phyloP scores from a whole-genome alignment of 345 rosid species.

The Arabidopsis arenosa region DNA sequence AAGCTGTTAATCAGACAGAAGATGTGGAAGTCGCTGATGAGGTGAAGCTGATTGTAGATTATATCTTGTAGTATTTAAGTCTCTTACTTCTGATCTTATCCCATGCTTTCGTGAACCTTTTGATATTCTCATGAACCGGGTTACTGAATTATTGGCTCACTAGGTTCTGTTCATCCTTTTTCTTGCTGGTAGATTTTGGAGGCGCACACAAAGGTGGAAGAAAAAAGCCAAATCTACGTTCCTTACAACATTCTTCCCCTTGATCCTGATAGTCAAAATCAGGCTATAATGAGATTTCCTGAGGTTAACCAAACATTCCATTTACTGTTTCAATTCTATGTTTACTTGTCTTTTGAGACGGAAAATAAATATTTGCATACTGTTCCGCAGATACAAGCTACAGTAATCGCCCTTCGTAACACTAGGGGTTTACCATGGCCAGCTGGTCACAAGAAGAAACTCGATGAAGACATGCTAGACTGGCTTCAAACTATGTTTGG shows the following conservation, averaged over 20 bases:
- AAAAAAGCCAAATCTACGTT: conserved; percentile 61
- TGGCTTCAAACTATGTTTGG: conserved; percentile 73
- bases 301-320: conserved; percentile 48
- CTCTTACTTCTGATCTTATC: background rate
- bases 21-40: conserved; percentile 73
- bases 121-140: conserved; percentile 13
- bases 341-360: background rate
- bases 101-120: conserved; percentile 22
- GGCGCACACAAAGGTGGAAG: conserved; percentile 66
- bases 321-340: background rate
- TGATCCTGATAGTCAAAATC: conserved; percentile 70
- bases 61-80: conserved; percentile 1
- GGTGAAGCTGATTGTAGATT: conserved; percentile 47
- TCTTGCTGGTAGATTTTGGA: conserved; percentile 59
- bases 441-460: conserved; percentile 49
- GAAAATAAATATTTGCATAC: background rate
- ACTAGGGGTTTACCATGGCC: conserved; percentile 62
- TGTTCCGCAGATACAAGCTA: conserved; percentile 48
- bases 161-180: conserved; percentile 34
- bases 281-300: conserved; percentile 69
- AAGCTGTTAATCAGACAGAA: conserved; percentile 75
- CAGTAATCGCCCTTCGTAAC: conserved; percentile 54
- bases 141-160: conserved; percentile 17
- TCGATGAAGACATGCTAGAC: conserved; percentile 63
- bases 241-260: conserved; percentile 78